phyloP scores from a whole-genome alignment of 176 grass and related monocot species.

The Thinopyrum elongatum region DNA sequence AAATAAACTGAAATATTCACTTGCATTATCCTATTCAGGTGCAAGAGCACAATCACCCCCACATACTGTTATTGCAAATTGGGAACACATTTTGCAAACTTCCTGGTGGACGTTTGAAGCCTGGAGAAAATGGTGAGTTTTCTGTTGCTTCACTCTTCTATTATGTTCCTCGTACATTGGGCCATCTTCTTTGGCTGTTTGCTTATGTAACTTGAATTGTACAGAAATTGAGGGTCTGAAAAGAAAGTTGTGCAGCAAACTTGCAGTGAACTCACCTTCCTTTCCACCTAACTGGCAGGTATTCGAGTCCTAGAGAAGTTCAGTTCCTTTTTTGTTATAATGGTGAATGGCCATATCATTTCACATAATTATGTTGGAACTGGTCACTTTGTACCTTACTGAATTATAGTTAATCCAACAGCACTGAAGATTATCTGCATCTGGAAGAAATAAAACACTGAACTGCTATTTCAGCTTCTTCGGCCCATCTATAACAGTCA shows the following conservation, averaged over 20 bases:
- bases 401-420: neutral
- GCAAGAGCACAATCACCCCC: constrained; percentile 97
- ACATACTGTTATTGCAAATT: constrained; percentile 93
- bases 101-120: constrained; percentile 94
- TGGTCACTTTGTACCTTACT: neutral
- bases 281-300: constrained; percentile 99
- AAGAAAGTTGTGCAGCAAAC: constrained; percentile 90
- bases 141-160: neutral
- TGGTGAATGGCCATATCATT: neutral
- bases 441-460: neutral
- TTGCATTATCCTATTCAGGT: constrained; percentile 46
- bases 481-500: neutral
- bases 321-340: neutral
- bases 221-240: constrained; percentile 95
- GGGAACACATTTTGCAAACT: constrained; percentile 99
- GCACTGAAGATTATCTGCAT: neutral
- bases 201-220: constrained; percentile 8
- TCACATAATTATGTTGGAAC: neutral
- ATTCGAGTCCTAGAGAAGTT: neutral
- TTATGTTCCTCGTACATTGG: neutral
- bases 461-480: neutral
- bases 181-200: neutral
- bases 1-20: constrained; percentile 14
- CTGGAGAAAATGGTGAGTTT: constrained; percentile 86
- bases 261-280: constrained; percentile 83